Evolutionary conservation across 371 early-diverging fungal species (phyloP).

Genomic region (Dichotomocladium elegans): DNA sequence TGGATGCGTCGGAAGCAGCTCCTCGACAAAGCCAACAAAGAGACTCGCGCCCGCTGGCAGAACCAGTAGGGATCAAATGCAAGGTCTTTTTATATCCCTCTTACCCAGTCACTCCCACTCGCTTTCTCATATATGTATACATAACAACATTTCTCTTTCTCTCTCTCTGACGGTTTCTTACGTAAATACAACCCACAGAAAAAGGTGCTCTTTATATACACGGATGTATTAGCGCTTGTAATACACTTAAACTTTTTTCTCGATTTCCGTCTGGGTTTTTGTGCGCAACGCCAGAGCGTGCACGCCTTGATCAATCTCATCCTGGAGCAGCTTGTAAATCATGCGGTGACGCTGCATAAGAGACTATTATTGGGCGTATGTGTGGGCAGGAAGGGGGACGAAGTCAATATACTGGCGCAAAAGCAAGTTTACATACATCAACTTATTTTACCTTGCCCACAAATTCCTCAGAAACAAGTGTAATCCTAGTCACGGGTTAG

Average conservation of each 20-base stretch:
- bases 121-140: no score
- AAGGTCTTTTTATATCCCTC: no score
- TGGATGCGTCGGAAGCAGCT: conserved; percentile 34
- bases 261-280: conserved; percentile 56
- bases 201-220: no score
- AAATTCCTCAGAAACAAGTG: conserved; percentile 62
- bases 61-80: no score
- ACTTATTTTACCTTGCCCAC: conserved; percentile 53
- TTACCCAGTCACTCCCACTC: no score
- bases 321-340: conserved; percentile 55
- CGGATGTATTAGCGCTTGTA: neutral
- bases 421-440: no score
- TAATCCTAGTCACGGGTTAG: conserved; percentile 37
- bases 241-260: conserved; percentile 3
- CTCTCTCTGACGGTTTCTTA: no score
- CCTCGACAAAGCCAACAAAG: conserved; percentile 5
- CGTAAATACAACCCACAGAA: no score
- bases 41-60: no score
- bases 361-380: conserved; percentile 25
- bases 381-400: neutral
- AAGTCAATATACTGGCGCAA: neutral
- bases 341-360: conserved; percentile 69
- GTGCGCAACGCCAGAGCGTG: conserved; percentile 63
- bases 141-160: no score
- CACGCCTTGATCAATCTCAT: conserved; percentile 54